Evolutionary conservation across 345 rosid genomes (phyloP).

Genomic region (Hevea brasiliensis): DNA sequence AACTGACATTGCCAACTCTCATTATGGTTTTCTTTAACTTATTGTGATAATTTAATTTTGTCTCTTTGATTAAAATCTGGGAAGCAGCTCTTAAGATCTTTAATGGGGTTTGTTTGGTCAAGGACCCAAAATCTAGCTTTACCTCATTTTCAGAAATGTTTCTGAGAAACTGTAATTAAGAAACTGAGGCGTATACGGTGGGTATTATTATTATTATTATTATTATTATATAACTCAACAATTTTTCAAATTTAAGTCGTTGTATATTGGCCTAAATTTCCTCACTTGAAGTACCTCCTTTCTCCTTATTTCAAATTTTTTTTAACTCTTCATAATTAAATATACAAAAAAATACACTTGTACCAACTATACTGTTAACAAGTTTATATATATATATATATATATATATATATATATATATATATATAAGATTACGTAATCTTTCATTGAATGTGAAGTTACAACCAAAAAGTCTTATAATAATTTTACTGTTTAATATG

Average conservation of each 20-base stretch:
- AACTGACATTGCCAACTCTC: slow-evolving; percentile 59
- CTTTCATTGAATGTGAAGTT: slow-evolving; percentile 16
- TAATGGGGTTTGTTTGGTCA: slow-evolving; percentile 53
- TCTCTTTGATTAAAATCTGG: slow-evolving; percentile 34
- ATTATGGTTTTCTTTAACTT: slow-evolving; percentile 28
- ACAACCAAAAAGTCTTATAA: slow-evolving; percentile 1
- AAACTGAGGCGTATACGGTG: slow-evolving; percentile 16
- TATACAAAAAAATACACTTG: too few species aligned
- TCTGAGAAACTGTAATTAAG: not conserved
- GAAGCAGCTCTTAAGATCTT: slow-evolving; percentile 44
- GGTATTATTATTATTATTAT: slow-evolving; percentile 1
- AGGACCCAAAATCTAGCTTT: slow-evolving; percentile 40
- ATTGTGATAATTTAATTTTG: slow-evolving; percentile 20
- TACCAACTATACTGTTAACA: not conserved
- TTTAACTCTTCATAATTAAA: too few species aligned
- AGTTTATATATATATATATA: too few species aligned
- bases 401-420: too few species aligned
- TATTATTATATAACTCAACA: too few species aligned
- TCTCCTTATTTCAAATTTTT: too few species aligned
- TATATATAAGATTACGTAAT: not conserved
- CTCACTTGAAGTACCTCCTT: too few species aligned
- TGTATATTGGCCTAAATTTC: too few species aligned
- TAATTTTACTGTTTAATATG: not conserved
- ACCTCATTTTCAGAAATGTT: slow-evolving; percentile 23
- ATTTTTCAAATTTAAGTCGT: too few species aligned